phyloP scores from a whole-genome alignment of 768 basidiomycete genomes.

The Mycena floridula region DNA sequence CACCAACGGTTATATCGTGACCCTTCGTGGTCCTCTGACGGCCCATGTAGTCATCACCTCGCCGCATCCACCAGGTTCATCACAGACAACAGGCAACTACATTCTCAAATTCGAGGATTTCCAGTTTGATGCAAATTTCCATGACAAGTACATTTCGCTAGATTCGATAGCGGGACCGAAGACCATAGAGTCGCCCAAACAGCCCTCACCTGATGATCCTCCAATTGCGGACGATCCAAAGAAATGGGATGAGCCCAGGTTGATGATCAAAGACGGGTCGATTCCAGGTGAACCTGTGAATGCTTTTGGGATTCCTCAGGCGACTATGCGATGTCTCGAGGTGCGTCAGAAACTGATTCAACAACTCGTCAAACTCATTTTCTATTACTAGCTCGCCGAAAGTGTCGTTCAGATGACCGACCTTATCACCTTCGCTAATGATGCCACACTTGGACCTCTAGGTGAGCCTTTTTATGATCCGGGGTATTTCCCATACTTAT shows the following conservation, averaged over 20 bases:
- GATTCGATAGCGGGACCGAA: conserved; percentile 54
- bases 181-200: conserved; percentile 33
- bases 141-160: conserved; percentile 71
- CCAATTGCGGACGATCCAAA: conserved; percentile 43
- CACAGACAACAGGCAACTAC: conserved; percentile 9
- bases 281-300: conserved; percentile 83
- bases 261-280: conserved; percentile 52
- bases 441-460: conserved; percentile 51
- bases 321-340: conserved; percentile 86
- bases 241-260: conserved; percentile 62
- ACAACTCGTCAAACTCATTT: conserved; percentile 5
- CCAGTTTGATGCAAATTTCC: conserved; percentile 63
- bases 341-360: conserved; percentile 29
- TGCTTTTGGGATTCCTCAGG: conserved; percentile 84
- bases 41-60: conserved; percentile 49
- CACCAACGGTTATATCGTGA: conserved; percentile 72
- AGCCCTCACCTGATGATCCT: conserved; percentile 27
- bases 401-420: conserved; percentile 79
- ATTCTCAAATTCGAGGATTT: conserved; percentile 67
- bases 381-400: conserved; percentile 56
- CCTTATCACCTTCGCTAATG: conserved; percentile 59
- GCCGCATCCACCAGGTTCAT: conserved; percentile 11
- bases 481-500: neutral
- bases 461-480: conserved; percentile 38
- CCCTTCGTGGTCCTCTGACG: conserved; percentile 67